Evolutionary conservation across 495 filamentous ascomycete genomes (phyloP).

Genomic region (Trichodelitschia bisporula): DNA sequence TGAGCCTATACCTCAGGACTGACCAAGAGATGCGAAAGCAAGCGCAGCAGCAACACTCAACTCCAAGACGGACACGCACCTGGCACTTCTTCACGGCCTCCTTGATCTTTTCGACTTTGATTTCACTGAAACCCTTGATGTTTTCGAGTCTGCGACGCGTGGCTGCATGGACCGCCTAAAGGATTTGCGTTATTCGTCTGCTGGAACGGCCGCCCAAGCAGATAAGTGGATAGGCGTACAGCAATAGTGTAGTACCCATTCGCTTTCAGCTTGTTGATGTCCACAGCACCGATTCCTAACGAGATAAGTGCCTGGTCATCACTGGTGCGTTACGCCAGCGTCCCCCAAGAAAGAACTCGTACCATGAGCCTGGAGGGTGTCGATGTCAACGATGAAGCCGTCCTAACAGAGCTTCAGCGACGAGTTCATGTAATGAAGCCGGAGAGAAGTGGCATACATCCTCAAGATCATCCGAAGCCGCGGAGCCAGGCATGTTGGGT

Average conservation of each 20-base stretch:
- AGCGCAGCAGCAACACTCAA: neutral
- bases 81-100: constrained; percentile 49
- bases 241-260: constrained; percentile 49
- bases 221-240: constrained; percentile 16
- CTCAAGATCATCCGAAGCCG: constrained; percentile 27
- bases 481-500: constrained; percentile 27
- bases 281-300: constrained; percentile 43
- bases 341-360: constrained; percentile 4
- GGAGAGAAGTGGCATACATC: constrained; percentile 22
- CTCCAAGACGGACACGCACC: constrained; percentile 17
- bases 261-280: constrained; percentile 50
- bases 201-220: neutral
- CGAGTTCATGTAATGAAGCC: no score
- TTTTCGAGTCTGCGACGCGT: constrained; percentile 41
- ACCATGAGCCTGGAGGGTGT: constrained; percentile 51
- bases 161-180: constrained; percentile 37
- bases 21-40: neutral
- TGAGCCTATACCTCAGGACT: constrained; percentile 1
- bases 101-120: constrained; percentile 64
- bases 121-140: constrained; percentile 60
- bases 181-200: neutral
- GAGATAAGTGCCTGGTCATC: neutral
- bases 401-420: no score
- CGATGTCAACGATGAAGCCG: constrained; percentile 46
- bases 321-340: neutral